Conservation (phyloP, 306 rosid genomes). For the Neltuma alba region DNA sequence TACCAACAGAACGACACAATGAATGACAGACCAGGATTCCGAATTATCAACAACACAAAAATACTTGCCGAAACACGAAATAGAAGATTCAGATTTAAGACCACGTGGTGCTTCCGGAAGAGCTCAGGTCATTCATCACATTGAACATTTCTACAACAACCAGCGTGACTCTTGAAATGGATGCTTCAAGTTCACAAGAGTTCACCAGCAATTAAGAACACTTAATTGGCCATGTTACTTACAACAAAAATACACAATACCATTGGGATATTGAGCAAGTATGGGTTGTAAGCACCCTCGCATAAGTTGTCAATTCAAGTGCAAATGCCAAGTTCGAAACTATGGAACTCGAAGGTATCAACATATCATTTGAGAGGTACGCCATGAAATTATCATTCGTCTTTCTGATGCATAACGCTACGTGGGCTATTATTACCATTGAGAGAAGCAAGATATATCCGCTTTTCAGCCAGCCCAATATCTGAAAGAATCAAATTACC, state of each 20-base stretch:
- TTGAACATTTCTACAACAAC: conserved; percentile 4
- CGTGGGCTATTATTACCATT: conserved; percentile 84
- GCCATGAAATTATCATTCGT: conserved; percentile 72
- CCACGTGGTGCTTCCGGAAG: conserved; percentile 28
- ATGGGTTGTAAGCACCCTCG: conserved; percentile 30
- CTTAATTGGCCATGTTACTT: conserved; percentile 5
- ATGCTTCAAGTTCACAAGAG: conserved; percentile 11
- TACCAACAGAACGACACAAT: conserved; percentile 34
- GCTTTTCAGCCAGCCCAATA: conserved; percentile 85
- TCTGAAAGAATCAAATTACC: conserved; percentile 74
- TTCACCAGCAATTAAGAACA: conserved; percentile 28
- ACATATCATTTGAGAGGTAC: conserved; percentile 54
- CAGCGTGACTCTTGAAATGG: conserved; percentile 1
- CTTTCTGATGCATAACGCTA: conserved; percentile 79
- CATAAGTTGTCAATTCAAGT: conserved; percentile 41
- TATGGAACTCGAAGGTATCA: conserved; percentile 44
- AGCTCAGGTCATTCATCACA: conserved; percentile 32
- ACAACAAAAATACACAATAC: conserved; percentile 31
- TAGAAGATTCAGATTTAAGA: conserved; percentile 51
- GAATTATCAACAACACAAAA: conserved; percentile 58
- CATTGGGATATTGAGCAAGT: conserved; percentile 19
- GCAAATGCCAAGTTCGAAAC: conserved; percentile 34
- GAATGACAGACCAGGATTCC: conserved; percentile 50
- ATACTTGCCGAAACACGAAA: conserved; percentile 66
- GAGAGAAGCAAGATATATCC: conserved; percentile 83